A percentile compares a stretch with the other conserved stretches of the same genome.
Conservation (phyloP, 2,329 filamentous ascomycete genomes). For the Hypoxylon sp. region DNA sequence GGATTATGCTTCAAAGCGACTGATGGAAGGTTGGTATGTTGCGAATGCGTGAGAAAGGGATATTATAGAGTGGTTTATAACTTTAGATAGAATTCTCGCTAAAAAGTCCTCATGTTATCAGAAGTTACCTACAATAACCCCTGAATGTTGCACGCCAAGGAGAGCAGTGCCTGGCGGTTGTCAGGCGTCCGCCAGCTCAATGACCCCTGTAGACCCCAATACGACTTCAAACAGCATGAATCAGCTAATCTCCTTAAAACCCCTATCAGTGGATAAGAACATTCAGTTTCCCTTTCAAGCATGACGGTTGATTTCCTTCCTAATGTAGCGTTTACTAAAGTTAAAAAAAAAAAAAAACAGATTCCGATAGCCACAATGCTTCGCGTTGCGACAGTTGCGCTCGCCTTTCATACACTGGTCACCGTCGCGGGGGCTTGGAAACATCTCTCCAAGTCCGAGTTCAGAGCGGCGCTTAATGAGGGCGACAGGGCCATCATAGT, state of each 20-base stretch:
- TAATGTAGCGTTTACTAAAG: background rate
- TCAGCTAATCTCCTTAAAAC: background rate
- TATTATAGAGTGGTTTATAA: background rate
- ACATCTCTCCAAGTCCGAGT: constrained; percentile 16
- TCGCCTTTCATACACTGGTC: constrained; percentile 6
- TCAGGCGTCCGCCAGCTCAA: constrained; percentile 6
- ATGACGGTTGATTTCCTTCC: background rate
- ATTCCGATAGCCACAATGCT: constrained; percentile 7
- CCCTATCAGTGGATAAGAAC: background rate
- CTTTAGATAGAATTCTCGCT: no score
- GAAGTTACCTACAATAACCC: background rate
- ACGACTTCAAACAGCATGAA: constrained; percentile 11
- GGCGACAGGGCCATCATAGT: constrained; percentile 12
- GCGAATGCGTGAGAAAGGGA: background rate
- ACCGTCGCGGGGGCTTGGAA: constrained; percentile 18
- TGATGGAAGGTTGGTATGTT: background rate
- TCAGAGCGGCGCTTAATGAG: constrained; percentile 15
- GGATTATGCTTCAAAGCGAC: background rate
- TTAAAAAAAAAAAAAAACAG: no score
- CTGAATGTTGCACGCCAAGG: background rate
- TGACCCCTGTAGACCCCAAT: constrained; percentile 4
- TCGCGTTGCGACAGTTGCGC: background rate
- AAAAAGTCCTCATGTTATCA: background rate
- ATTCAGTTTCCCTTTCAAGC: background rate
- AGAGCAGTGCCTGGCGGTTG: constrained; percentile 18